phyloP scores from a whole-genome alignment of 306 rosid species.

The Elaeagnus macrophylla region DNA sequence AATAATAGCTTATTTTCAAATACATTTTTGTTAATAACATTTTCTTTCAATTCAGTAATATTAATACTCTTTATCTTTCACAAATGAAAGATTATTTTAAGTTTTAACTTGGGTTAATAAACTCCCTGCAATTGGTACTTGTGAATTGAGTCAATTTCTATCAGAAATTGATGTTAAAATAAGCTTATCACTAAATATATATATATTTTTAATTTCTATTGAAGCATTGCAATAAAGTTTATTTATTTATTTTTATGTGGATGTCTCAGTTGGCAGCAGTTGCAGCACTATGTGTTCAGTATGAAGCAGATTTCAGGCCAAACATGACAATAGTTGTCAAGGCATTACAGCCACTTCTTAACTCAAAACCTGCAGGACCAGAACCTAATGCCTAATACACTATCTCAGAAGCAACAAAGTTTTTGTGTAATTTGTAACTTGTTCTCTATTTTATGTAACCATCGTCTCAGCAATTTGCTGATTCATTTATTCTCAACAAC shows the following conservation, averaged over 20 bases:
- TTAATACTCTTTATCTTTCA: too few species aligned
- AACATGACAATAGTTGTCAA: slow-evolving; percentile 96
- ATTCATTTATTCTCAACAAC: neutral
- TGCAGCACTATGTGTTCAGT: slow-evolving; percentile 95
- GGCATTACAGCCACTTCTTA: slow-evolving; percentile 93
- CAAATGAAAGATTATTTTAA: too few species aligned
- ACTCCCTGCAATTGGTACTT: too few species aligned
- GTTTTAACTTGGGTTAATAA: too few species aligned
- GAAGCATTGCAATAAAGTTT: neutral
- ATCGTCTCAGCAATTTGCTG: neutral
- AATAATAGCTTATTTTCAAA: too few species aligned
- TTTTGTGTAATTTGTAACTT: neutral
- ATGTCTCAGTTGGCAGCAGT: slow-evolving; percentile 86
- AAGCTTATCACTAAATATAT: neutral
- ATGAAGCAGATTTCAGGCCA: slow-evolving; percentile 97
- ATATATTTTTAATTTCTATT: neutral
- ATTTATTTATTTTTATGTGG: slow-evolving; percentile 7
- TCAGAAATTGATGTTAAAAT: neutral
- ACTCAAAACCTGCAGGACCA: slow-evolving; percentile 73
- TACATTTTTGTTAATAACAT: too few species aligned
- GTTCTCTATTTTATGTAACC: neutral
- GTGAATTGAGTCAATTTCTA: too few species aligned
- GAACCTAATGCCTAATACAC: slow-evolving; percentile 35
- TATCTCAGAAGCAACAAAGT: neutral
- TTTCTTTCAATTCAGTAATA: too few species aligned